Evolutionary conservation across 2,329 filamentous ascomycete genomes (phyloP), one percentile per base, ranked within the genome.

Genomic region (Tolypocladium album): DNA sequence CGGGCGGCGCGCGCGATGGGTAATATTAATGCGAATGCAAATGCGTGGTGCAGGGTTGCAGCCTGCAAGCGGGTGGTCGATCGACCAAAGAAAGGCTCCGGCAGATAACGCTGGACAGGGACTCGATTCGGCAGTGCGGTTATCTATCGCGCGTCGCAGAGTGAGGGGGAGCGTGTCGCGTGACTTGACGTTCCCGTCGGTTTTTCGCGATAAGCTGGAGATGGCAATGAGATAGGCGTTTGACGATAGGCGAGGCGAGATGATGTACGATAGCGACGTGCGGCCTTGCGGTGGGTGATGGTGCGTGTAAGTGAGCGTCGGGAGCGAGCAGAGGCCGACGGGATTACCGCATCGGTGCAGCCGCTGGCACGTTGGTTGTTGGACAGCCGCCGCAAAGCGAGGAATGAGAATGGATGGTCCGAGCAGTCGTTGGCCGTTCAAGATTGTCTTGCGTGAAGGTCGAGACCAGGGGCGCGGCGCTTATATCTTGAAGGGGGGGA

Each of bases 101-200:
- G 47, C 59, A 58, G 59, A 60, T 60, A 60, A 58, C 24, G 38
- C 43, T 24, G 12, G 42, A 11, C 20, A 31, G 27, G 56, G 56
- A 47, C 24, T 36, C 56, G 56, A 58, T 58, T 58, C 56, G 40
- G 56, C 42, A 50, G 42, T 36, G n/a, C 56, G 56, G 47, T 45
- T 38, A 22, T 45, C 56, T 58, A 58, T 58, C 56, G 39, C 31
- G 40, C n/a, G 38, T 24, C 56, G 58, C 40, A 24, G 50, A 22
- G 53, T 31, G 53, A 43, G 50, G 27, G 27, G 55, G 36, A 34
- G 24, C 22, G 27, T 31, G 36, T 55, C 59, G 59, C 47, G 59
- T 55, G 56, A 39, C 55, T 45, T 2, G 27, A 36, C 17, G 31
- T 55, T 22, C 5, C 50, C 50, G 55, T 57, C 31, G 50, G 13